These are phyloP conservation scores for Sporothrix luriei DNA, from an alignment of 2,329 filamentous ascomycete genomes.

Conservation along the genomic window DNA sequence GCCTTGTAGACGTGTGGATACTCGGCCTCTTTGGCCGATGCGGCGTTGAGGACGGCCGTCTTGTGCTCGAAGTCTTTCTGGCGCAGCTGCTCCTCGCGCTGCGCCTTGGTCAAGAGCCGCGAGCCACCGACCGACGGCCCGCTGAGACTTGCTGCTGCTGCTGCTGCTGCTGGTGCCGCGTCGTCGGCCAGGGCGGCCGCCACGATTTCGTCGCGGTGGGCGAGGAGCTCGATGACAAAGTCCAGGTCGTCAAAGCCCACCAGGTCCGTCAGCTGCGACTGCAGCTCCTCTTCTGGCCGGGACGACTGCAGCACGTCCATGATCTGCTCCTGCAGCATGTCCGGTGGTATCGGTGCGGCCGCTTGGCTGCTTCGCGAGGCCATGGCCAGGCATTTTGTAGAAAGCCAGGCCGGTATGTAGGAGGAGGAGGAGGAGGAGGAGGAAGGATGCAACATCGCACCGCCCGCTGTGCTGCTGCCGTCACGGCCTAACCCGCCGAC, in stretches of 20 bases:
- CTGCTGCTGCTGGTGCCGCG: slow-evolving; percentile 44
- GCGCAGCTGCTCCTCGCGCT: slow-evolving; percentile 77
- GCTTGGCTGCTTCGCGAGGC: slow-evolving; percentile 60
- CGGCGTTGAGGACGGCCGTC: slow-evolving; percentile 67
- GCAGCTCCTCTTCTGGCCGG: slow-evolving; percentile 79
- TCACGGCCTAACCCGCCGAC: slow-evolving; percentile 32
- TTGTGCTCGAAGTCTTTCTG: slow-evolving; percentile 84
- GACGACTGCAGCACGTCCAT: slow-evolving; percentile 69
- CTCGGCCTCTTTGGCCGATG: slow-evolving; percentile 69
- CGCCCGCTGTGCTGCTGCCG: slow-evolving; percentile 39
- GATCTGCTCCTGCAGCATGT: slow-evolving; percentile 77
- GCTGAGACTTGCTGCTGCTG: slow-evolving; percentile 39
- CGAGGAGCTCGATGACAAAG: slow-evolving; percentile 86
- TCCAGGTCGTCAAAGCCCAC: slow-evolving; percentile 93
- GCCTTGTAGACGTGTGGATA: slow-evolving; percentile 94
- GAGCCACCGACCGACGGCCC: slow-evolving; percentile 38
- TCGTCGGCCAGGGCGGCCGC: slow-evolving; percentile 41
- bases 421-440: slow-evolving; percentile 31
- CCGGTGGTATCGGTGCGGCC: slow-evolving; percentile 56
- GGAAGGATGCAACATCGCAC: too few relatives aligned
- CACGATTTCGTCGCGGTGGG: slow-evolving; percentile 70
- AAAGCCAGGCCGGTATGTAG: slow-evolving; percentile 71
- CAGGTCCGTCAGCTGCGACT: slow-evolving; percentile 84
- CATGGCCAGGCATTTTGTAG: slow-evolving; percentile 66
- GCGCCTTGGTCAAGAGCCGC: slow-evolving; percentile 70